Base-by-base conservation (phyloP, 495 filamentous ascomycete genomes). In the Aspergillus nanangensis region DNA sequence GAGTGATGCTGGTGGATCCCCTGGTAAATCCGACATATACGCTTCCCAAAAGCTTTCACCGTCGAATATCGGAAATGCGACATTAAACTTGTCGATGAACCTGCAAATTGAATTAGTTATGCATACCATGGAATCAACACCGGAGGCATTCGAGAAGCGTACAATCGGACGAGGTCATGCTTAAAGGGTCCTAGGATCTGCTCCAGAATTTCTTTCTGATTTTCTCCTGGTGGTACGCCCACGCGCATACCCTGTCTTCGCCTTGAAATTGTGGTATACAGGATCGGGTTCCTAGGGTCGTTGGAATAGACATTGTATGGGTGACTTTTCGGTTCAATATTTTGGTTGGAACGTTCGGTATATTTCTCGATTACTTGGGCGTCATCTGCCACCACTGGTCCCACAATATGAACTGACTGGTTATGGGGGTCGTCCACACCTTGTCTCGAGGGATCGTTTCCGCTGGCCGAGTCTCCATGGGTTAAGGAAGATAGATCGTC, bases 181-280 rank as follows among this genome's bases (percentile, higher is more conserved):
- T 66, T 70, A 41, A 73, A 74, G 13, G 73, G 74, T 9, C 72
- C 76, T 3, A 80, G 53, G 8, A 80, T 70, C 50, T 80, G 74
- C 49, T 78, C 74, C 27, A 80, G 52, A 23, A 78, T 72, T 43
- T 78, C 75, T 37, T 72, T 70, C 39, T 80, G 75, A 43, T 75
- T 69, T 19, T 72, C 71, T 23, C 75, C 72, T 0, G 72, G 71
- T 17, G 71, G 71, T n/a, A 63, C 64, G n/a, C 71, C 69, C 15
- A 58, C 52, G 11, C 71, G 66, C 63, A 74, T 65, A 23, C 71
- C 71, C 44, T 71, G 68, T 38, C 71, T 60, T 37, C 71, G 62
- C 33, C 71, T 58, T n/a, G 72, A 70, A 9, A 75, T 67, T 11
- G 66, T 70, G 5, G 68, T 71, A 44, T 74, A 72, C 9, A 75